A percentile compares a stretch with the other conserved stretches of the same genome.
Conservation (phyloP, 2,329 filamentous ascomycete species). For the Claviceps sorghi region DNA sequence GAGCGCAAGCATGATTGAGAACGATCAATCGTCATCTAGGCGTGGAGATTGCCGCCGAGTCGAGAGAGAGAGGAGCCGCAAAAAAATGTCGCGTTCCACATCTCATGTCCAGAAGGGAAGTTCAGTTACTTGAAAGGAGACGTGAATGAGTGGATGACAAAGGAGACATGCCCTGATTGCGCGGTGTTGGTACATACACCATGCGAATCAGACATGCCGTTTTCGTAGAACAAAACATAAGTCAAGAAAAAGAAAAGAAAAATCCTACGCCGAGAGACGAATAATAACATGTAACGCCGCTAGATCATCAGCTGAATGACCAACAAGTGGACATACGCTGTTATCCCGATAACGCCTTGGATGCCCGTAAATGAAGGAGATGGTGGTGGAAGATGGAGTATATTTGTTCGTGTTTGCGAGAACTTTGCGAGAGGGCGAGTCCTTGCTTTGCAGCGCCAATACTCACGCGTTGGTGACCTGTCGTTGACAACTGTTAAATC, state of each 20-base stretch:
- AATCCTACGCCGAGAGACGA: slow-evolving; percentile 20
- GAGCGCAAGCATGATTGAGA: neutral
- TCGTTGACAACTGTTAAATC: neutral
- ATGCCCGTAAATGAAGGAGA: slow-evolving; percentile 20
- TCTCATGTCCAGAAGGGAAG: slow-evolving; percentile 4
- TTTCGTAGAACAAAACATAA: neutral
- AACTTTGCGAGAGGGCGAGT: neutral
- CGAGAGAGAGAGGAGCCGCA: neutral
- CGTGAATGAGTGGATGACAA: slow-evolving; percentile 4
- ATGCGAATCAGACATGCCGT: neutral
- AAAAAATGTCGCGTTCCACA: neutral
- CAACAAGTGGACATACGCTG: slow-evolving; percentile 23
- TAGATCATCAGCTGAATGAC: slow-evolving; percentile 19
- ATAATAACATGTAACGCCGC: slow-evolving; percentile 22
- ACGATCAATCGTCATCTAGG: neutral
- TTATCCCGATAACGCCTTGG: slow-evolving; percentile 28
- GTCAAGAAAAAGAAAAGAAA: neutral
- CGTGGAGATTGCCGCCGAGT: neutral
- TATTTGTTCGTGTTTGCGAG: slow-evolving; percentile 8
- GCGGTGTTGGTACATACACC: neutral
- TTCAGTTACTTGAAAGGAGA: slow-evolving; percentile 1
- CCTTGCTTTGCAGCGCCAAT: neutral
- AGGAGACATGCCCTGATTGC: neutral
- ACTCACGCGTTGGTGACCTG: slow-evolving; percentile 47
- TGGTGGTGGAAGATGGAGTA: slow-evolving; percentile 18